Evolutionary conservation across 2,329 filamentous ascomycete species (phyloP).

Genomic region (Fusarium equiseti): DNA sequence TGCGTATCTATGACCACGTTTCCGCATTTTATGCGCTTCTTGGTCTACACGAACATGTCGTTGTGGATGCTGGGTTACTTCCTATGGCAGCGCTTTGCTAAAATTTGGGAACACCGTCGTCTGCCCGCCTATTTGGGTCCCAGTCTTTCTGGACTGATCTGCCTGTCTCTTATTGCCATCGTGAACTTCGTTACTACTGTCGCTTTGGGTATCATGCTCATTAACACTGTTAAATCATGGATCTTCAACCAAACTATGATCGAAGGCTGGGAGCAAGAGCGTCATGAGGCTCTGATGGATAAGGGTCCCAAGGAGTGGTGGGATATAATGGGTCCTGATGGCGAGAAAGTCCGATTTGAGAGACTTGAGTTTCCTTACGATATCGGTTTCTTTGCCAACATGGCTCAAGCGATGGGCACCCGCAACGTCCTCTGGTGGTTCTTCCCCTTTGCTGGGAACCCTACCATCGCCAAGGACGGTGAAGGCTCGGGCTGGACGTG

Average conservation of each 20-base stretch:
- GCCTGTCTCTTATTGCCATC: slow-evolving; percentile 71
- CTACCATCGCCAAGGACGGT: slow-evolving; percentile 55
- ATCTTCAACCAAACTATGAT: slow-evolving; percentile 82
- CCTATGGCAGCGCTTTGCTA: slow-evolving; percentile 68
- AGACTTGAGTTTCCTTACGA: slow-evolving; percentile 87
- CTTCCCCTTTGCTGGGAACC: slow-evolving; percentile 71
- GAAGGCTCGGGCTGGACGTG: slow-evolving; percentile 68
- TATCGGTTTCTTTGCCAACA: slow-evolving; percentile 78
- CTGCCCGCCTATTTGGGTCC: slow-evolving; percentile 83
- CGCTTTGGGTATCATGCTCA: slow-evolving; percentile 72
- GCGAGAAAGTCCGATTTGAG: slow-evolving; percentile 63
- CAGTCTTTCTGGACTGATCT: slow-evolving; percentile 66
- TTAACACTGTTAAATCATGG: slow-evolving; percentile 72
- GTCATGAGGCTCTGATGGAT: slow-evolving; percentile 69
- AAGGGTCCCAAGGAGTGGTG: slow-evolving; percentile 62
- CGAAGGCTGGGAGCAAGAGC: slow-evolving; percentile 79
- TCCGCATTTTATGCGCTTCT: slow-evolving; percentile 84
- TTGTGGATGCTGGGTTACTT: slow-evolving; percentile 73
- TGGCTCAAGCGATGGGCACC: slow-evolving; percentile 81
- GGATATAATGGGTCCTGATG: slow-evolving; percentile 53
- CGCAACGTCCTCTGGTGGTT: slow-evolving; percentile 75
- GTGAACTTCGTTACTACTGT: slow-evolving; percentile 70
- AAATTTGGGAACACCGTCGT: slow-evolving; percentile 73
- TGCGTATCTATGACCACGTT: slow-evolving; percentile 87
- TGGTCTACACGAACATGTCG: slow-evolving; percentile 74